Percentiles rank a stretch among this genome's conserved stretches.
phyloP scores from a whole-genome alignment of 1,284 basidiomycete genomes.

The Puccinia polysora region DNA sequence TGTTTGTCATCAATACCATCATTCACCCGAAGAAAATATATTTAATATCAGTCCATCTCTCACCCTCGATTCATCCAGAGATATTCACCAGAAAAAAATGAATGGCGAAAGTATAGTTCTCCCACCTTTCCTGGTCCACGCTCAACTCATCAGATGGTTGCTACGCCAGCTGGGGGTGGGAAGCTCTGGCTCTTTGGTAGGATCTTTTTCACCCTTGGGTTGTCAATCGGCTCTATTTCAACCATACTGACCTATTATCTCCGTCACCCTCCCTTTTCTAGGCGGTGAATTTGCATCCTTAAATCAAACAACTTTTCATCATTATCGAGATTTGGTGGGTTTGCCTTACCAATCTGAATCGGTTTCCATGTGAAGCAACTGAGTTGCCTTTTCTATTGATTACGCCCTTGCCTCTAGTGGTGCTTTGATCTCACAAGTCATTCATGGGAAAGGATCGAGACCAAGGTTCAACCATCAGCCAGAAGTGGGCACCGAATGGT shows the following conservation, averaged over 20 bases:
- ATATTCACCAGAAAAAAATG: conserved; percentile 77
- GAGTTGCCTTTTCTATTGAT: conserved; percentile 48
- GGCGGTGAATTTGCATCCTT: conserved; percentile 80
- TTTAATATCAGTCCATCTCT: too few relatives aligned
- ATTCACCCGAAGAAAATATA: not conserved
- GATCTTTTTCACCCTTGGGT: too few relatives aligned
- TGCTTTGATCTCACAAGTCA: conserved; percentile 65
- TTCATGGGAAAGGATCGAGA: conserved; percentile 83
- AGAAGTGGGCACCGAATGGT: conserved; percentile 87
- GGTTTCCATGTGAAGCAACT: conserved; percentile 47
- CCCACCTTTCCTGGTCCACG: conserved; percentile 76
- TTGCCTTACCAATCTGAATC: not conserved
- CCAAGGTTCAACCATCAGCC: conserved; percentile 73
- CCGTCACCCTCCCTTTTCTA: conserved; percentile 51
- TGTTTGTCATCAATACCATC: not conserved
- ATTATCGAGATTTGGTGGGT: conserved; percentile 70
- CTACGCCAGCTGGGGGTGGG: conserved; percentile 68
- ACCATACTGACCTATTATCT: not conserved
- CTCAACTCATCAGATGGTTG: conserved; percentile 74
- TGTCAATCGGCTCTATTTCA: too few relatives aligned
- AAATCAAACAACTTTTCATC: conserved; percentile 81
- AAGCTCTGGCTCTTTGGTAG: conserved; percentile 77
- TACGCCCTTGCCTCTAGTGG: conserved; percentile 51
- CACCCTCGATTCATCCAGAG: conserved; percentile 65
- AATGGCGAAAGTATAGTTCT: conserved; percentile 78